phyloP scores from a whole-genome alignment of 192 early-diverging fungal species.

The Borealophlyctis nickersoniae region DNA sequence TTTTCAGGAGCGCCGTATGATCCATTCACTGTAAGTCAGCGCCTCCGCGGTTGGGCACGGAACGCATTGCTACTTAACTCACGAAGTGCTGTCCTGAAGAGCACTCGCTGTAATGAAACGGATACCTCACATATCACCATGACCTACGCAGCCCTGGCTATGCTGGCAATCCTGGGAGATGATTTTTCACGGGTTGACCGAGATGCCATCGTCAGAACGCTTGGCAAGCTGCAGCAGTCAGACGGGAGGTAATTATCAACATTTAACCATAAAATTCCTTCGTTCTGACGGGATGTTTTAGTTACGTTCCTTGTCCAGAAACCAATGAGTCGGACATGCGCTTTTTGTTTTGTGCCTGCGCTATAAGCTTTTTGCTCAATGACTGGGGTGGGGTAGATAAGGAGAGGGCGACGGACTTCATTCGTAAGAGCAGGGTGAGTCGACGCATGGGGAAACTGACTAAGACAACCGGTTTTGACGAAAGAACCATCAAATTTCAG shows the following conservation, averaged over 20 bases:
- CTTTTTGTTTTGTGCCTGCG: constrained; percentile 88
- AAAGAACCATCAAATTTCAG: constrained; percentile 22
- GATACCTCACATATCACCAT: constrained; percentile 44
- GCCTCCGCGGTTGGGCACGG: no score
- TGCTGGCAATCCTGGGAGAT: constrained; percentile 82
- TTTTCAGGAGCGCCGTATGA: constrained; percentile 58
- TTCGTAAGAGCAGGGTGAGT: constrained; percentile 58
- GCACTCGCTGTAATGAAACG: constrained; percentile 11
- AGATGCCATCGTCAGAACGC: constrained; percentile 54
- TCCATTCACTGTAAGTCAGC: constrained; percentile 9
- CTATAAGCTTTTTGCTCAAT: constrained; percentile 73
- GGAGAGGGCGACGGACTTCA: constrained; percentile 53
- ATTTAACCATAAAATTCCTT: no score
- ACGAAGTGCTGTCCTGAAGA: constrained; percentile 1
- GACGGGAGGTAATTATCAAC: constrained; percentile 62
- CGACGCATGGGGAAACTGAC: constrained; percentile 64
- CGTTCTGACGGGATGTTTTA: no score
- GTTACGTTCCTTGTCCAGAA: constrained; percentile 66
- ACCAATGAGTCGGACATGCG: constrained; percentile 82
- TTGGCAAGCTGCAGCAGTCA: constrained; percentile 66
- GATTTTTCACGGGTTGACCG: constrained; percentile 80
- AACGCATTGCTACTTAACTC: no score
- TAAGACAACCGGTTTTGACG: constrained; percentile 64
- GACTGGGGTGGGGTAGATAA: constrained; percentile 88
- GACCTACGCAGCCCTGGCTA: constrained; percentile 88